Percentiles rank a stretch among this genome's conserved stretches.
Conservation (phyloP, 2,329 filamentous ascomycete species). For the Cordyceps pruinosa region DNA sequence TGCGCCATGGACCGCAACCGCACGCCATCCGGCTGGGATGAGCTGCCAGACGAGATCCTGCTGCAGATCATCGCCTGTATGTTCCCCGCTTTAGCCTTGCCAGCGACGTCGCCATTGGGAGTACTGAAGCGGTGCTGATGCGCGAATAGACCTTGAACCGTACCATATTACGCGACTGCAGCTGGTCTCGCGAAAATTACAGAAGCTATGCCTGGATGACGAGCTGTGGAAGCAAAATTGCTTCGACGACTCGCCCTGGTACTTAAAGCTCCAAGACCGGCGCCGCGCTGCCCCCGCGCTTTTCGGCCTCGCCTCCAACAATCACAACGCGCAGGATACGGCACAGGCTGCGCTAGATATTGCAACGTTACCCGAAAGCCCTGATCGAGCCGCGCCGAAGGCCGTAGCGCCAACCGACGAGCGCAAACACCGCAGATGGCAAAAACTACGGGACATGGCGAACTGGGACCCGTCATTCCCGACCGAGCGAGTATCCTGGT, state of each 20-base stretch:
- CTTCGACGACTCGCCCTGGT: constrained; percentile 62
- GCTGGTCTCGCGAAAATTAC: constrained; percentile 59
- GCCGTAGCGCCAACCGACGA: constrained; percentile 22
- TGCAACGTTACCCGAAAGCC: constrained; percentile 3
- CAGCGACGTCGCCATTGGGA: constrained; percentile 9
- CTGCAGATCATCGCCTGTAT: constrained; percentile 57
- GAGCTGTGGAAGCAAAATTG: constrained; percentile 70
- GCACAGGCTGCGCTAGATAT: neutral
- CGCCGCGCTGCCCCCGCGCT: neutral
- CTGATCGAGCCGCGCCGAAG: constrained; percentile 30
- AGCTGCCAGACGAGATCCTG: constrained; percentile 57
- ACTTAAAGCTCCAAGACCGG: constrained; percentile 45
- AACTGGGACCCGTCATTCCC: constrained; percentile 80
- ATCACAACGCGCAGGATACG: neutral
- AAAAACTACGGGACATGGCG: constrained; percentile 49
- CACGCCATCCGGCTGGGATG: constrained; percentile 30
- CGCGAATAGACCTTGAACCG: constrained; percentile 29
- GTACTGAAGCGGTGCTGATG: neutral
- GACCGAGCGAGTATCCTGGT: constrained; percentile 70
- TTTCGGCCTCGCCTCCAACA: neutral
- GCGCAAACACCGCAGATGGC: constrained; percentile 18
- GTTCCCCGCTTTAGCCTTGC: constrained; percentile 23
- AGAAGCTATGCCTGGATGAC: constrained; percentile 64
- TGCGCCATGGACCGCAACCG: constrained; percentile 23
- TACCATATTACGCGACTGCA: constrained; percentile 55